Base-by-base conservation (phyloP, 495 filamentous ascomycete species). In the Glonium stellatum region DNA sequence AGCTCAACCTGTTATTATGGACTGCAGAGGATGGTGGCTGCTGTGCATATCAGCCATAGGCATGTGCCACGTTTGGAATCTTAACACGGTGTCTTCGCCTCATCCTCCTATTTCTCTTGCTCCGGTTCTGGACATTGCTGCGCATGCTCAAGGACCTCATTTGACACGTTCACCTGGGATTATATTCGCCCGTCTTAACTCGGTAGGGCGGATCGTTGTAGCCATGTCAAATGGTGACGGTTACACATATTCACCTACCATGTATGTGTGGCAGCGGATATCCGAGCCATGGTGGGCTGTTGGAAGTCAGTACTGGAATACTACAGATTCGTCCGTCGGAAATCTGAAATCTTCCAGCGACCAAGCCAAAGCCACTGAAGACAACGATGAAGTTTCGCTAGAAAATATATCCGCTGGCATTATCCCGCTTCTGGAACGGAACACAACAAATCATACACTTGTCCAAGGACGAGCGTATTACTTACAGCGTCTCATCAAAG, bases 271-370 rank as follows among this genome's bases (percentile, higher is more conserved):
- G 93, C 92, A 97, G 75, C 85, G 92, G 10, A 78, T 97, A 12
- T 90, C 88, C 4, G 93, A 99, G 73, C 78, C 87, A 0, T 99
- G 93, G 95, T 99, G 95, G 93, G 92, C 93, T 1, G 89, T 97
- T 0, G 92, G 92, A 22, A 92, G 87, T 69, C 93, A 97, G 71
- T 97, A 97, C 71, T 97, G 95, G 93, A 96, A 96, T 73, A 89
- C 87, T n/a, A 90, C 89, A 37, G 92, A 75, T 50, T 67, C 69
- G 2, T 66, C 64, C 5, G 67, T 72, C 27, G 83, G 86, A 58
- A 88, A 90, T 54, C 70, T 95, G 8, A 85, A 90, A 51, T 82
- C 88, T 0, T 84, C 86, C 1, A 52, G 62, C 15, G 63, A 68
- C 47, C 72, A 73, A 34, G 64, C 62, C 48, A 75, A 73, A 22